Evolutionary conservation across 169 alveolate genomes (phyloP).

Genomic region (Eimeria necatrix): DNA sequence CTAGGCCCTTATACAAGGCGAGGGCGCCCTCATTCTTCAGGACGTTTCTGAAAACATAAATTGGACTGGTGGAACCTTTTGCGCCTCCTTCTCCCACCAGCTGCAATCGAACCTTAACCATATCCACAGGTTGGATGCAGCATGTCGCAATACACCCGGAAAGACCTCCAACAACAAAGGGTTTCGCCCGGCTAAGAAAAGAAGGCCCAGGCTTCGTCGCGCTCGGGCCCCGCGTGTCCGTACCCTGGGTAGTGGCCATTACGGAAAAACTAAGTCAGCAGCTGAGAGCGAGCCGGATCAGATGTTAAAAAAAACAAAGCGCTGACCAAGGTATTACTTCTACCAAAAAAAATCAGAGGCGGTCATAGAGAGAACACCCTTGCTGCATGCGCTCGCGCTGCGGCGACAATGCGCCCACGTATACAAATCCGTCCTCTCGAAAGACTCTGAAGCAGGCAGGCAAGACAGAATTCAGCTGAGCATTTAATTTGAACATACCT

Average conservation of each 20-base stretch:
- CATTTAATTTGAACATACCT: too few species aligned
- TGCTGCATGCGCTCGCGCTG: not conserved
- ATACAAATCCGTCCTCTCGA: too few species aligned
- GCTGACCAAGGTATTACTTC: not conserved
- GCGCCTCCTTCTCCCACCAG: slow-evolving; percentile 92
- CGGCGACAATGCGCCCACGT: too few species aligned
- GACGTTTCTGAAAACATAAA: slow-evolving; percentile 84
- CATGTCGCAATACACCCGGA: slow-evolving; percentile 94
- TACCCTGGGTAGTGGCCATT: not conserved
- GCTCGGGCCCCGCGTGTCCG: slow-evolving; percentile 25
- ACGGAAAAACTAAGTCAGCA: not conserved
- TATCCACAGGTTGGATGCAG: slow-evolving; percentile 92
- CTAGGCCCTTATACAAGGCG: slow-evolving; percentile 95
- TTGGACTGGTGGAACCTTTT: slow-evolving; percentile 86
- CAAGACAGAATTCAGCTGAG: too few species aligned
- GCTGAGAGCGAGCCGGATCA: not conserved
- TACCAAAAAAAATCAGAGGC: too few species aligned
- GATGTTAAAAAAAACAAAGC: not conserved
- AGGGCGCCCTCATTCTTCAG: slow-evolving; percentile 84
- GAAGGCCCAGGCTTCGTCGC: not conserved
- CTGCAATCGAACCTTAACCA: slow-evolving; percentile 93
- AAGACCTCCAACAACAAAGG: slow-evolving; percentile 93
- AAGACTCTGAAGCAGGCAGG: too few species aligned
- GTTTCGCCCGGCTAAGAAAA: slow-evolving; percentile 79
- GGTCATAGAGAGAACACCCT: not conserved